Conservation (phyloP, 176 grass and related monocot genomes). For the Dactylis glomerata region DNA sequence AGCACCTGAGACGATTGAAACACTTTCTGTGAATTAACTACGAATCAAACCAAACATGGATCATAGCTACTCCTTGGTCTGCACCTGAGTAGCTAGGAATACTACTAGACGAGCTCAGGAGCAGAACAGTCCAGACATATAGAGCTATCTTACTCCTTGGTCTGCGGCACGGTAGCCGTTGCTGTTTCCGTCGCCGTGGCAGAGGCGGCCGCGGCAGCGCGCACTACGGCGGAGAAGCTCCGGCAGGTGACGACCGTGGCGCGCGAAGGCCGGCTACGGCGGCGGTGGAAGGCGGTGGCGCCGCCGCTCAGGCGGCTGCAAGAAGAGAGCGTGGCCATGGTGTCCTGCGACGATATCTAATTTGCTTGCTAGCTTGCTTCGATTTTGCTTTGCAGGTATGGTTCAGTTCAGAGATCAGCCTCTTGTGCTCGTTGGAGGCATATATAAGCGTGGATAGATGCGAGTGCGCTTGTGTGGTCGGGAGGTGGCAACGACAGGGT, state of each 20-base stretch:
- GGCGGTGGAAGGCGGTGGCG: constrained; percentile 23
- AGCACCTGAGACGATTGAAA: constrained; percentile 24
- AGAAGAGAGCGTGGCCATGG: constrained; percentile 46
- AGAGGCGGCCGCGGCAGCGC: constrained; percentile 9
- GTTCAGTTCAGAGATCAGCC: background rate
- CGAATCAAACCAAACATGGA: background rate
- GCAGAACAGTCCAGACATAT: background rate
- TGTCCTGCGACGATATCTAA: background rate
- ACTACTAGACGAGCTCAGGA: background rate
- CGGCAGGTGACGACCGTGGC: constrained; percentile 13
- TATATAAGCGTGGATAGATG: constrained; percentile 28
- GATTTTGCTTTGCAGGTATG: background rate
- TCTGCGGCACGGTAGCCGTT: constrained; percentile 13
- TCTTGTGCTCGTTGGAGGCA: background rate
- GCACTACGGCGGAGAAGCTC: constrained; percentile 4
- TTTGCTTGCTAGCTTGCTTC: background rate
- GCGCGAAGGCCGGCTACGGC: background rate
- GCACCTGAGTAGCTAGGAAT: background rate
- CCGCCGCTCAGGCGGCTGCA: constrained; percentile 41
- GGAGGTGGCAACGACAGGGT: constrained; percentile 29
- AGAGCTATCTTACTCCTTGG: constrained; percentile 16
- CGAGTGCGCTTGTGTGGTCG: constrained; percentile 32
- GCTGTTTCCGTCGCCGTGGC: background rate
- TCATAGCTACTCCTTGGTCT: background rate
- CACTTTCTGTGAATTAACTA: background rate